Evolutionary conservation across 169 alveolate genomes (phyloP).

Genomic region (Babesia caballi): DNA sequence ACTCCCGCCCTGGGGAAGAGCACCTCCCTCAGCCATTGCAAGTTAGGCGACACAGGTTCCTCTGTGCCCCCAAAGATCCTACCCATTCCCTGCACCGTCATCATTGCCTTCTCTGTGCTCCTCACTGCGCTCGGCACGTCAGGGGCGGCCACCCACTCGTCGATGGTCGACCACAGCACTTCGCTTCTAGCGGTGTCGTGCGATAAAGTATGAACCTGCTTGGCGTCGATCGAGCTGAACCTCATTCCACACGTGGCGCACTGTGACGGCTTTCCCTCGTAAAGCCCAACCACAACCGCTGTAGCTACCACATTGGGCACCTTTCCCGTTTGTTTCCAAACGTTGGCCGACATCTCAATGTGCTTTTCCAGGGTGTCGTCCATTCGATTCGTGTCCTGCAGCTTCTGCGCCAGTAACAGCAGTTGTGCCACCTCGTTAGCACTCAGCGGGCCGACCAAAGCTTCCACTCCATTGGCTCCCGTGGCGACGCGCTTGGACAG

Average conservation of each 20-base stretch:
- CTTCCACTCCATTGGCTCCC: slow-evolving; percentile 11
- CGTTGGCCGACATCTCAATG: slow-evolving; percentile 31
- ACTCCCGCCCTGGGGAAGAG: slow-evolving; percentile 14
- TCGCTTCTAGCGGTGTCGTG: slow-evolving; percentile 35
- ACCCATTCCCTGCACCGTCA: slow-evolving; percentile 16
- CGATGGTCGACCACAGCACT: slow-evolving; percentile 42
- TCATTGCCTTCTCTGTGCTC: neutral
- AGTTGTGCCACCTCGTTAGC: slow-evolving; percentile 48
- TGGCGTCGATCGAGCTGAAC: slow-evolving; percentile 22
- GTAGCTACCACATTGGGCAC: slow-evolving; percentile 48
- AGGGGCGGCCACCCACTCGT: slow-evolving; percentile 41
- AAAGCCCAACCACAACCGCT: slow-evolving; percentile 12
- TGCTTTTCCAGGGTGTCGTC: slow-evolving; percentile 36
- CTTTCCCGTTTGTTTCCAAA: slow-evolving; percentile 43
- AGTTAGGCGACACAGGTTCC: neutral
- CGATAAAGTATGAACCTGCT: slow-evolving; percentile 19
- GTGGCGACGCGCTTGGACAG: slow-evolving; percentile 17
- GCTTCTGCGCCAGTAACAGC: slow-evolving; percentile 52
- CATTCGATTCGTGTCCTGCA: slow-evolving; percentile 28
- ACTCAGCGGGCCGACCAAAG: slow-evolving; percentile 55
- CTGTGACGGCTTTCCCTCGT: slow-evolving; percentile 21
- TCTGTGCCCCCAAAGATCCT: neutral
- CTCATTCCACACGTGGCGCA: slow-evolving; percentile 51
- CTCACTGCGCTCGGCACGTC: neutral
- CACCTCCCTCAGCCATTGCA: slow-evolving; percentile 27